Base-by-base conservation (phyloP, 2,329 filamentous ascomycete species). In the Sporothrix brunneoviolacea region DNA sequence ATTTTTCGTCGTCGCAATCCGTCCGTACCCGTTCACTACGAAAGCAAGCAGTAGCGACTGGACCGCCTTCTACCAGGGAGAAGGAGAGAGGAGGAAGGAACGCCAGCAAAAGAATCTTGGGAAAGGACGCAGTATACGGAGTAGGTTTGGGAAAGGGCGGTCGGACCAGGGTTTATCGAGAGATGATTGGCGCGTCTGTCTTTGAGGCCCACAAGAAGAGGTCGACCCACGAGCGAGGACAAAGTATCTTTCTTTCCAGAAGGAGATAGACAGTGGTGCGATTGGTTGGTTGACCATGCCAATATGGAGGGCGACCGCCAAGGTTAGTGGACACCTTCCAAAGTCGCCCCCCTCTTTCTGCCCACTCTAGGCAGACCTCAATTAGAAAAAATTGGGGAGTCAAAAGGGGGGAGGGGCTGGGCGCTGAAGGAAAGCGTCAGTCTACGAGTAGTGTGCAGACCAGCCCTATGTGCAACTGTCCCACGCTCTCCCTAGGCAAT, bases 1-100 rank as follows among this genome's bases (percentile, higher is more conserved):
- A 16, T 50, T 43, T 50, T 50, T 43, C 22, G 47, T 38, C 39
- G 39, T 43, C 33, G 47, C 47, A 50, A 41, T 35, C 30, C 19
- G 27, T 8, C 13, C 10, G 6, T 28, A 5, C 10, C 28, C 19
- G 39, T 21, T n/a, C n/a, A n/a, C n/a, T 13, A 24, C 27, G 12
- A 18, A 19, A 7, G n/a, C 32, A 33, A 30, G 46, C 30, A 41
- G 19, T 18, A 27, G 21, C 16, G 19, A 32, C 18, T 10, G 24
- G 24, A 5, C 24, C 24, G 24, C 24, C 15, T 27, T 18, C 33
- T 22, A n/a, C 21, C 10, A 16, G 13, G 32, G 13, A 24, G n/a
- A 16, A 24, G 35, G 18, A 28, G 22, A 21, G 33, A 15, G 4
- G 33, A 30, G 24, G 33, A 47, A 37, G 22, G 35, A 33, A n/a